Evolutionary conservation across 164 flowering plant genomes (phyloP).

Genomic region (Berberis thunbergii): DNA sequence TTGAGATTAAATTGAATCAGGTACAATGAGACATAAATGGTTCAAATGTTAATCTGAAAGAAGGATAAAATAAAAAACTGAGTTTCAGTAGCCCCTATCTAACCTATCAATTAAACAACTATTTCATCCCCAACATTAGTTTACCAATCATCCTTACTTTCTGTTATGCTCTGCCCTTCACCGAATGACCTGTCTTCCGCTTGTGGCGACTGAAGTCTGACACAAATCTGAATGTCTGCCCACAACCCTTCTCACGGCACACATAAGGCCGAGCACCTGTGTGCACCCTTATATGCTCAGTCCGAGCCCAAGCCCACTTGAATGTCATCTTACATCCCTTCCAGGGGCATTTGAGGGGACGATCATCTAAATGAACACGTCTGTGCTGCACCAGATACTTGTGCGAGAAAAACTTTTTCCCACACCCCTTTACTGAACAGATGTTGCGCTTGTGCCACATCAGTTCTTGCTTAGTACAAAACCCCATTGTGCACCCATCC

Average conservation of each 20-base stretch:
- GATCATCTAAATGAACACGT: slow-evolving; percentile 84
- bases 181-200: slow-evolving; percentile 88
- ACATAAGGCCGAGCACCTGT: slow-evolving; percentile 94
- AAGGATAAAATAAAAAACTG: not conserved
- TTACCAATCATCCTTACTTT: slow-evolving; percentile 7
- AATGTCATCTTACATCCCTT: slow-evolving; percentile 97
- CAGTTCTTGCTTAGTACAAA: slow-evolving; percentile 68
- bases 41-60: slow-evolving; percentile 5
- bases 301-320: slow-evolving; percentile 99
- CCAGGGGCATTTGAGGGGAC: slow-evolving; percentile 96
- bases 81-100: slow-evolving; percentile 10
- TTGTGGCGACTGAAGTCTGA: slow-evolving; percentile 99
- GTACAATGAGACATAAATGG: not conserved
- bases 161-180: slow-evolving; percentile 20
- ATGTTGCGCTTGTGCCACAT: slow-evolving; percentile 62
- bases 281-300: slow-evolving; percentile 96
- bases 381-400: slow-evolving; percentile 93
- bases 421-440: slow-evolving; percentile 88
- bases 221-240: slow-evolving; percentile 93
- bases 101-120: slow-evolving; percentile 8
- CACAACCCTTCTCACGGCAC: slow-evolving; percentile 78
- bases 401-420: slow-evolving; percentile 95
- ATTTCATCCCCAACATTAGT: slow-evolving; percentile 6
- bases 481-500: slow-evolving; percentile 90
- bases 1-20: not conserved